These are phyloP conservation scores for Raffaelea arxii DNA, from an alignment of 2,329 filamentous ascomycete species.

Conservation along the genomic window DNA sequence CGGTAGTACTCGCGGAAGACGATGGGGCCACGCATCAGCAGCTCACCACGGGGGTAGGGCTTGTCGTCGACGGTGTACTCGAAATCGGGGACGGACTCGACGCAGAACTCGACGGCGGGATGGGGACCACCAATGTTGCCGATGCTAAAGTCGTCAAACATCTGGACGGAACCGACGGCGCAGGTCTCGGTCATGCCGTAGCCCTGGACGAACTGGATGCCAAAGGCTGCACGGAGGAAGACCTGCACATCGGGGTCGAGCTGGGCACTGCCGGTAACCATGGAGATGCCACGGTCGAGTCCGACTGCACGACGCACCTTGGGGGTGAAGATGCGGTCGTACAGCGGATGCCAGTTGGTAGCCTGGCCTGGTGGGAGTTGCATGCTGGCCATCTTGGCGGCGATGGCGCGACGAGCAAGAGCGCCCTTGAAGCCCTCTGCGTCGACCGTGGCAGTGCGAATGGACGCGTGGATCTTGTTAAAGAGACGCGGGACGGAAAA, in stretches of 20 bases:
- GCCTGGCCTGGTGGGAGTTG: constrained; percentile 61
- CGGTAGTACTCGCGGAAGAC: constrained; percentile 85
- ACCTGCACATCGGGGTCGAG: constrained; percentile 81
- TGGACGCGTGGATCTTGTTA: constrained; percentile 79
- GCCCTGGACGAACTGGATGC: constrained; percentile 71
- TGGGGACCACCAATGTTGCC: constrained; percentile 75
- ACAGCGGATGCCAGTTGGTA: constrained; percentile 68
- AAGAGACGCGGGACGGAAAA: constrained; percentile 84
- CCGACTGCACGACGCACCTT: constrained; percentile 81
- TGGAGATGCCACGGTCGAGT: constrained; percentile 58
- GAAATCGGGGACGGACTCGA: constrained; percentile 85
- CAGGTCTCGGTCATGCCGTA: constrained; percentile 95
- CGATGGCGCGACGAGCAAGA: constrained; percentile 69
- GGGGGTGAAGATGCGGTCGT: constrained; percentile 81
- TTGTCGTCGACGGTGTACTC: constrained; percentile 84
- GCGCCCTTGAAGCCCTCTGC: constrained; percentile 71
- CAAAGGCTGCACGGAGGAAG: constrained; percentile 78
- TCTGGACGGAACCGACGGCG: constrained; percentile 63
- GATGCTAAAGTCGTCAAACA: constrained; percentile 57
- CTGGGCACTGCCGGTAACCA: constrained; percentile 85
- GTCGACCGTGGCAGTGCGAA: constrained; percentile 70
- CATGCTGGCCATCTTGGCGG: constrained; percentile 71
- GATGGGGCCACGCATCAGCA: constrained; percentile 71
- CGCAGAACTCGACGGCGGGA: constrained; percentile 61
- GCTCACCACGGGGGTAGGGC: constrained; percentile 81